phyloP scores from a whole-genome alignment of 805 yeast species.

The Diddensiella transvaalensis region DNA sequence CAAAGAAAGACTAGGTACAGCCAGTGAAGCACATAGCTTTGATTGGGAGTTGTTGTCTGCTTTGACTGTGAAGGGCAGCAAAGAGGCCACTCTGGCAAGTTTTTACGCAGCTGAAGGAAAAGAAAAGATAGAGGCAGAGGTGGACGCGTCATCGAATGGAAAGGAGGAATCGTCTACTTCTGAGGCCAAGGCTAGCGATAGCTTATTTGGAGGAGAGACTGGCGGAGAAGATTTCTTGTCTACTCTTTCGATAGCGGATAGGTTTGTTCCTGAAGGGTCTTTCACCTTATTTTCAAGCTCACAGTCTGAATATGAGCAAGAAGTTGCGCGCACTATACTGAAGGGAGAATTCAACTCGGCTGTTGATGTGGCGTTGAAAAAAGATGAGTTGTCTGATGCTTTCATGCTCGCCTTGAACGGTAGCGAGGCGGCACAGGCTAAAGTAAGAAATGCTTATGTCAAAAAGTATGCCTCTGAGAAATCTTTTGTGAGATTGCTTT shows the following conservation, averaged over 20 bases:
- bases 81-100: slow-evolving; percentile 22
- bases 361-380: slow-evolving; percentile 59
- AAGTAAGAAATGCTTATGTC: slow-evolving; percentile 72
- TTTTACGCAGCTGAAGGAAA: slow-evolving; percentile 22
- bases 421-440: slow-evolving; percentile 52
- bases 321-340: slow-evolving; percentile 51
- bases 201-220: slow-evolving; percentile 34
- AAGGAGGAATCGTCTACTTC: slow-evolving; percentile 24
- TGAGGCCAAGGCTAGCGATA: slow-evolving; percentile 37
- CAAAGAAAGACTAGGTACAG: slow-evolving; percentile 15
- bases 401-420: slow-evolving; percentile 69
- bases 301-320: slow-evolving; percentile 39
- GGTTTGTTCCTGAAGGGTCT: slow-evolving; percentile 31
- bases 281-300: slow-evolving; percentile 32
- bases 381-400: slow-evolving; percentile 71
- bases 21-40: slow-evolving; percentile 24
- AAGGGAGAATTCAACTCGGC: slow-evolving; percentile 64
- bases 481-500: slow-evolving; percentile 69
- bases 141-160: slow-evolving; percentile 4
- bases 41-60: slow-evolving; percentile 37
- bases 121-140: slow-evolving; percentile 12
- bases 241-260: slow-evolving; percentile 27
- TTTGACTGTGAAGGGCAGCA: slow-evolving; percentile 30
- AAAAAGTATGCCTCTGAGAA: slow-evolving; percentile 48
- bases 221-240: slow-evolving; percentile 28